phyloP scores from a whole-genome alignment of 1,284 basidiomycete species.

The Tilletia horrida region DNA sequence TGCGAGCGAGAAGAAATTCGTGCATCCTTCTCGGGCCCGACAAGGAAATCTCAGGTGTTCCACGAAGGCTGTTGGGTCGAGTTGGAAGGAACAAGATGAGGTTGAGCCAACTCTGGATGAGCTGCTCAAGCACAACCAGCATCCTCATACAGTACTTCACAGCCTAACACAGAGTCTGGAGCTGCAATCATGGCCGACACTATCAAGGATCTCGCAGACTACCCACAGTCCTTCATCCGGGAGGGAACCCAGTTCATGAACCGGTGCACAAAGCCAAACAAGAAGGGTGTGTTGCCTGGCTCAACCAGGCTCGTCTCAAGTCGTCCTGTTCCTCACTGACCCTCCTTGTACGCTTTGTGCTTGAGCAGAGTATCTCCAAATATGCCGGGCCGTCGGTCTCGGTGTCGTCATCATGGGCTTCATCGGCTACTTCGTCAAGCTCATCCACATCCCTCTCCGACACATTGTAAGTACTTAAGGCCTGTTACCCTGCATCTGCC shows the following conservation, averaged over 20 bases:
- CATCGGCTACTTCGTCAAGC: conserved; percentile 55
- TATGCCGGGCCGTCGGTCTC: conserved; percentile 53
- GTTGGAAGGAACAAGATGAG: too few relatives aligned
- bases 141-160: too few relatives aligned
- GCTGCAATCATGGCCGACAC: conserved; percentile 72
- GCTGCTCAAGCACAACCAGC: too few relatives aligned
- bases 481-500: neutral
- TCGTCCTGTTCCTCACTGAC: neutral
- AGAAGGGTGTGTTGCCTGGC: conserved; percentile 70
- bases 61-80: too few relatives aligned
- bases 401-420: conserved; percentile 55
- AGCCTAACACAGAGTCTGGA: neutral
- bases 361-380: conserved; percentile 50
- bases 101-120: too few relatives aligned
- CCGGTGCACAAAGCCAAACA: conserved; percentile 94
- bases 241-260: conserved; percentile 95
- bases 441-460: conserved; percentile 55
- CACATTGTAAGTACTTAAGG: conserved; percentile 40
- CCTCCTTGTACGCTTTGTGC: neutral
- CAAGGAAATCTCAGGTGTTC: too few relatives aligned
- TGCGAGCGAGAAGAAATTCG: too few relatives aligned
- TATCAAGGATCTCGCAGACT: conserved; percentile 81
- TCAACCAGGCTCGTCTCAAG: neutral
- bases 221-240: conserved; percentile 84
- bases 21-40: too few relatives aligned